These are phyloP conservation scores for Suillus clintonianus DNA, from an alignment of 768 basidiomycete species.

Conservation along the genomic window DNA sequence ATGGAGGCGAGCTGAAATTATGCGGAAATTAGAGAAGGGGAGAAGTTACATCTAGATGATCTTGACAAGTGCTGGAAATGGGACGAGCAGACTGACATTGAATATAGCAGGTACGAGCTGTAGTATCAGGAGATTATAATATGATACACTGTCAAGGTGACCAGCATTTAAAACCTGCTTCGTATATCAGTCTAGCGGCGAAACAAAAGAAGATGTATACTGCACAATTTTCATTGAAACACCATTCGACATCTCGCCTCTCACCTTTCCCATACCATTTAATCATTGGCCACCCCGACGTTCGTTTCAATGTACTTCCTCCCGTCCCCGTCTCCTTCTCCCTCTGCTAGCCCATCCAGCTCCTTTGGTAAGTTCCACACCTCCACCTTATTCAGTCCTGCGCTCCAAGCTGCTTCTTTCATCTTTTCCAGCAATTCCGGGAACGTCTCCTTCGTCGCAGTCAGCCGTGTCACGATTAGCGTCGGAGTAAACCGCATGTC, in stretches of 20 bases:
- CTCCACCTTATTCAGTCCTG: too few relatives aligned
- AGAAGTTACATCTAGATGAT: too few relatives aligned
- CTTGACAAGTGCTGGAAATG: too few relatives aligned
- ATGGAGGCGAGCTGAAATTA: too few relatives aligned
- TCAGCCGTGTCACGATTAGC: slow-evolving; percentile 48
- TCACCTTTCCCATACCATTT: slow-evolving; percentile 43
- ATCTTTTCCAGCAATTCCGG: slow-evolving; percentile 35
- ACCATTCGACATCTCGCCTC: slow-evolving; percentile 36
- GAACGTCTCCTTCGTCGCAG: slow-evolving; percentile 31
- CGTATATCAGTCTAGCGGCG: too few relatives aligned
- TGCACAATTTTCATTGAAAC: slow-evolving; percentile 45
- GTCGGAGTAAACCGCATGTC: slow-evolving; percentile 35
- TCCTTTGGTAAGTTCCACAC: slow-evolving; percentile 42
- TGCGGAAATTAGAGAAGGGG: too few relatives aligned
- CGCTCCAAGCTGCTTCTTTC: slow-evolving; percentile 33
- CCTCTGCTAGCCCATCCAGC: slow-evolving; percentile 27
- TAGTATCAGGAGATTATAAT: too few relatives aligned
- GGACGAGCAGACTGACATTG: too few relatives aligned
- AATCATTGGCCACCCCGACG: slow-evolving; percentile 26
- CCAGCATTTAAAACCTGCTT: slow-evolving; percentile 20
- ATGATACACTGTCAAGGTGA: too few relatives aligned
- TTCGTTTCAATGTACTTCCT: slow-evolving; percentile 29
- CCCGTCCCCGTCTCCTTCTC: slow-evolving; percentile 19
- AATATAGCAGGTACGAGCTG: too few relatives aligned
- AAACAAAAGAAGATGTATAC: background rate